These are phyloP conservation scores for Globisporangium middletonii DNA, from an alignment of 352 stramenopile genomes.

Conservation along the genomic window DNA sequence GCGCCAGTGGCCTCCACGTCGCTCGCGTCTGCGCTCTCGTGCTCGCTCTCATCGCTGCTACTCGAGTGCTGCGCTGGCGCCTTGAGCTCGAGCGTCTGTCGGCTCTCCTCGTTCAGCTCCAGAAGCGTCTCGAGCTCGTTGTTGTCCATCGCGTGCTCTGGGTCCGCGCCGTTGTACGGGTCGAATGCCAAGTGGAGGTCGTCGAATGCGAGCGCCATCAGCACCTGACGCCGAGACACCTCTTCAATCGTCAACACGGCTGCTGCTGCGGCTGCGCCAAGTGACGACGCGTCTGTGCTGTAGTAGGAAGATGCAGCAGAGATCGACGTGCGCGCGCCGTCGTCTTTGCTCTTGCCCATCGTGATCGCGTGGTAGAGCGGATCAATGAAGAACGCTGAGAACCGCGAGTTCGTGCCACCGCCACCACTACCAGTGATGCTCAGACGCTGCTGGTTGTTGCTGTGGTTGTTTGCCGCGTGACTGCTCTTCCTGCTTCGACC, in stretches of 20 bases:
- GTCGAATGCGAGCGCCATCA: constrained; percentile 9
- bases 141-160: constrained; percentile 16
- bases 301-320: neutral
- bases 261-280: neutral
- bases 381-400: constrained; percentile 17
- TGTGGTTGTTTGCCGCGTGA: neutral
- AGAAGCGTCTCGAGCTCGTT: constrained; percentile 17
- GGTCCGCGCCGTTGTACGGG: constrained; percentile 9
- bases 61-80: neutral
- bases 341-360: constrained; percentile 13
- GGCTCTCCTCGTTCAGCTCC: constrained; percentile 9
- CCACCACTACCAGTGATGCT: constrained; percentile 3
- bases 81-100: constrained; percentile 7
- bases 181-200: constrained; percentile 16
- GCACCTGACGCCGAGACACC: neutral
- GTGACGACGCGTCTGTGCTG: neutral
- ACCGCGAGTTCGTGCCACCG: constrained; percentile 5
- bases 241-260: constrained; percentile 2
- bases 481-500: constrained; percentile 3
- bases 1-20: neutral
- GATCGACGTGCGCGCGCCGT: constrained; percentile 1
- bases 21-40: neutral
- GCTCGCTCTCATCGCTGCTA: neutral
- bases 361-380: constrained; percentile 16
- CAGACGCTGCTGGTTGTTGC: constrained; percentile 12